Evolutionary conservation across 2,329 filamentous ascomycete species (phyloP).

Genomic region (Colletotrichum kahawae): DNA sequence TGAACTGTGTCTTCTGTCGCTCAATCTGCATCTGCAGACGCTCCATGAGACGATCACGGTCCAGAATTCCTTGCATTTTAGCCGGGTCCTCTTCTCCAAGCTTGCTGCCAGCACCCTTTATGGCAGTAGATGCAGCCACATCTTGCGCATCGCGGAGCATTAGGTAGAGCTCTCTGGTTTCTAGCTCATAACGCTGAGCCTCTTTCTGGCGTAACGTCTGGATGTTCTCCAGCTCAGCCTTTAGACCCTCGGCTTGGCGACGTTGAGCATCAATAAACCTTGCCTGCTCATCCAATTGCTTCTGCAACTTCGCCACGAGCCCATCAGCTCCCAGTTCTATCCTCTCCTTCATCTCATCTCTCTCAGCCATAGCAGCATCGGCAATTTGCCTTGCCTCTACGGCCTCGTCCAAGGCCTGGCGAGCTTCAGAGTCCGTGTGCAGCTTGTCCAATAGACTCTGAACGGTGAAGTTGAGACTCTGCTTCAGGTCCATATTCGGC

Average conservation of each 20-base stretch:
- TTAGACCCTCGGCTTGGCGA: slow-evolving; percentile 85
- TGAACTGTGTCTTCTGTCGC: slow-evolving; percentile 96
- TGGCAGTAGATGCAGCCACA: slow-evolving; percentile 85
- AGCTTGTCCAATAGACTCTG: slow-evolving; percentile 94
- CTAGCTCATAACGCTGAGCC: slow-evolving; percentile 91
- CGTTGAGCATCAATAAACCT: slow-evolving; percentile 88
- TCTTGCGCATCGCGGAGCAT: slow-evolving; percentile 98
- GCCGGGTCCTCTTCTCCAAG: slow-evolving; percentile 70
- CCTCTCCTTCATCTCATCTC: slow-evolving; percentile 90
- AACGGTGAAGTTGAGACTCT: slow-evolving; percentile 96
- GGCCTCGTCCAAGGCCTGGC: slow-evolving; percentile 90
- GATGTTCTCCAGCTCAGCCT: slow-evolving; percentile 86
- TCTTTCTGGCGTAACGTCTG: slow-evolving; percentile 89
- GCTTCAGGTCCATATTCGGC: slow-evolving; percentile 97
- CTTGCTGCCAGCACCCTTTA: slow-evolving; percentile 52
- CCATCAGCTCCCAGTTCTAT: slow-evolving; percentile 93
- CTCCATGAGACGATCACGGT: slow-evolving; percentile 91
- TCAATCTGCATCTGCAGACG: slow-evolving; percentile 94
- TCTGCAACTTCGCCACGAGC: slow-evolving; percentile 89
- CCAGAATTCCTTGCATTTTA: slow-evolving; percentile 89
- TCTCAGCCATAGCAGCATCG: slow-evolving; percentile 93
- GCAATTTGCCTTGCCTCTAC: slow-evolving; percentile 90
- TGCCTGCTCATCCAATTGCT: slow-evolving; percentile 90
- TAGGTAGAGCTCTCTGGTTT: slow-evolving; percentile 94
- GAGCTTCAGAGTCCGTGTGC: slow-evolving; percentile 93